phyloP scores from a whole-genome alignment of 441 rosid species.

The Syzygium syzygioides region DNA sequence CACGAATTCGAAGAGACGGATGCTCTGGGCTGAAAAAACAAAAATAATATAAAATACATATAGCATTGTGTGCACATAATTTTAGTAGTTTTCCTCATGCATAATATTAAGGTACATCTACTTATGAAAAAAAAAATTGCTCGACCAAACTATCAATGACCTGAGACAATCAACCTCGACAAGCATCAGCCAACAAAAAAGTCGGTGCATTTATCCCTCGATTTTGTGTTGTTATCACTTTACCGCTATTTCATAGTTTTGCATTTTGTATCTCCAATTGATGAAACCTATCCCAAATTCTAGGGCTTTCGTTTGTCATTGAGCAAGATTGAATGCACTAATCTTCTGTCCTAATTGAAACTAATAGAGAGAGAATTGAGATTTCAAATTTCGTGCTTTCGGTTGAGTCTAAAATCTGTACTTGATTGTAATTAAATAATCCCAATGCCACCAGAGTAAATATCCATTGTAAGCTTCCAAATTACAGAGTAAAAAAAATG shows the following conservation, averaged over 20 bases:
- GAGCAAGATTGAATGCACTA: background rate
- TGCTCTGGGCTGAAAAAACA: constrained; percentile 87
- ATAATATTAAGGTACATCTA: background rate
- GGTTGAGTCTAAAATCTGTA: background rate
- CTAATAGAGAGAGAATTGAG: background rate
- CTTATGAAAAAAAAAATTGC: background rate
- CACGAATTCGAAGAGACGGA: constrained; percentile 86
- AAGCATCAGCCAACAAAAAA: background rate
- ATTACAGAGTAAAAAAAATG: background rate
- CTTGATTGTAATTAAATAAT: background rate
- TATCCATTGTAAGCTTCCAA: background rate
- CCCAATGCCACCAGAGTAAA: background rate
- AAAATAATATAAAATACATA: background rate
- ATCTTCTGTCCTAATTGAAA: background rate
- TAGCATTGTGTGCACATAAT: background rate
- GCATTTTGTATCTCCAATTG: background rate
- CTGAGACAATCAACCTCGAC: background rate
- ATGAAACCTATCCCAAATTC: background rate
- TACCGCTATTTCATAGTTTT: background rate
- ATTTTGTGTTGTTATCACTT: background rate
- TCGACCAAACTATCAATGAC: background rate
- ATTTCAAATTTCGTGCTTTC: background rate
- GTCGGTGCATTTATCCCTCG: background rate
- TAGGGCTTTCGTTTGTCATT: background rate
- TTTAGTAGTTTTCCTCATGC: background rate